Conservation (phyloP, 192 early-diverging fungal species). For the Umbelopsis sp. region DNA sequence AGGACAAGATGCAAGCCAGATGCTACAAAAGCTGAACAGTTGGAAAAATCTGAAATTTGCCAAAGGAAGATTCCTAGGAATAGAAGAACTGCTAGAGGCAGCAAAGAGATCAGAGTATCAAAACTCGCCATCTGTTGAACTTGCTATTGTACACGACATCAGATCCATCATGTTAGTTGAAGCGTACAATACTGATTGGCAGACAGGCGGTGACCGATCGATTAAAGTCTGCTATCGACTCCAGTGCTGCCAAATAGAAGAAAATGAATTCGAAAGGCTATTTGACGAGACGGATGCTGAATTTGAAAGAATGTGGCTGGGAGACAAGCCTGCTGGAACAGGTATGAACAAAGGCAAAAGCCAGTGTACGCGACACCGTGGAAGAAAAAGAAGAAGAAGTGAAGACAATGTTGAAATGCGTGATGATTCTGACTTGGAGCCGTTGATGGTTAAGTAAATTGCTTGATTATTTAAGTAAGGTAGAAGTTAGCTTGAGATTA, state of each 20-base stretch:
- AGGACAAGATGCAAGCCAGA: neutral
- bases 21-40: neutral
- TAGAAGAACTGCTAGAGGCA: neutral
- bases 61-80: neutral
- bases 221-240: neutral
- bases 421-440: too few species aligned
- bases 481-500: too few species aligned
- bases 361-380: too few species aligned
- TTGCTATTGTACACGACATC: neutral
- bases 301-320: neutral
- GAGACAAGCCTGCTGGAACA: too few species aligned
- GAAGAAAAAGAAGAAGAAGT: too few species aligned
- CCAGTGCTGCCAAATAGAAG: neutral
- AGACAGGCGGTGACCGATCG: neutral
- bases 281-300: neutral
- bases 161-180: neutral
- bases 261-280: neutral
- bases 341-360: too few species aligned
- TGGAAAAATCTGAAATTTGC: neutral
- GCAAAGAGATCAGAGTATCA: neutral
- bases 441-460: too few species aligned
- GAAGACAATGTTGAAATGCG: too few species aligned
- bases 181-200: neutral
- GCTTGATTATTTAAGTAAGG: too few species aligned
- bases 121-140: neutral